Conservation (phyloP, 2,329 filamentous ascomycete genomes). For the Ophiostoma piceae region DNA sequence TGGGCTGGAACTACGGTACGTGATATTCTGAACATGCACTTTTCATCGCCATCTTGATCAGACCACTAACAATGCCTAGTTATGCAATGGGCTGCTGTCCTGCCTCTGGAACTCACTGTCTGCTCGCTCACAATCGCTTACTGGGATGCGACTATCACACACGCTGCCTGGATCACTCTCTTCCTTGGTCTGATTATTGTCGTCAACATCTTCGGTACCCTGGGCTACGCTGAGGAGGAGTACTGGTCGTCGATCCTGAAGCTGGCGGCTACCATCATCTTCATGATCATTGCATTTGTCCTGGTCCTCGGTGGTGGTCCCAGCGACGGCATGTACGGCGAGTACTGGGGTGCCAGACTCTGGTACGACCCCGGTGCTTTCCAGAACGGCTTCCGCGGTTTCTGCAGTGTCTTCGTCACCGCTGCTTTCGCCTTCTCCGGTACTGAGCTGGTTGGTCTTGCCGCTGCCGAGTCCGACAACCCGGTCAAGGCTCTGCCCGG, state of each 20-base stretch:
- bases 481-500: slow-evolving; percentile 69
- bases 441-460: slow-evolving; percentile 69
- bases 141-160: slow-evolving; percentile 43
- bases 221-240: slow-evolving; percentile 55
- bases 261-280: slow-evolving; percentile 53
- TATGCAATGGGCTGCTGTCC: slow-evolving; percentile 45
- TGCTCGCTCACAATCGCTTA: slow-evolving; percentile 45
- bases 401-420: slow-evolving; percentile 67
- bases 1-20: slow-evolving; percentile 5
- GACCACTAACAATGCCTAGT: slow-evolving; percentile 28
- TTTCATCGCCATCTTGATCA: not conserved
- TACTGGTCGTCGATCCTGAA: slow-evolving; percentile 56
- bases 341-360: slow-evolving; percentile 47
- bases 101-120: slow-evolving; percentile 47
- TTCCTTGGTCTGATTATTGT: slow-evolving; percentile 49
- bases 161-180: slow-evolving; percentile 51
- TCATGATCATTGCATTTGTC: slow-evolving; percentile 59
- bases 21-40: not conserved
- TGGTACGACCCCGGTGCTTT: slow-evolving; percentile 55
- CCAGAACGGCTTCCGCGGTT: slow-evolving; percentile 67
- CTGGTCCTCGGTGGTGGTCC: slow-evolving; percentile 58
- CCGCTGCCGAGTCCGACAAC: slow-evolving; percentile 65
- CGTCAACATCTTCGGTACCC: slow-evolving; percentile 53
- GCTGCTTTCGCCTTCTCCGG: slow-evolving; percentile 69
- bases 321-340: slow-evolving; percentile 39